Conservation (phyloP, 495 filamentous ascomycete species). For the Aspergillus panamensis region DNA sequence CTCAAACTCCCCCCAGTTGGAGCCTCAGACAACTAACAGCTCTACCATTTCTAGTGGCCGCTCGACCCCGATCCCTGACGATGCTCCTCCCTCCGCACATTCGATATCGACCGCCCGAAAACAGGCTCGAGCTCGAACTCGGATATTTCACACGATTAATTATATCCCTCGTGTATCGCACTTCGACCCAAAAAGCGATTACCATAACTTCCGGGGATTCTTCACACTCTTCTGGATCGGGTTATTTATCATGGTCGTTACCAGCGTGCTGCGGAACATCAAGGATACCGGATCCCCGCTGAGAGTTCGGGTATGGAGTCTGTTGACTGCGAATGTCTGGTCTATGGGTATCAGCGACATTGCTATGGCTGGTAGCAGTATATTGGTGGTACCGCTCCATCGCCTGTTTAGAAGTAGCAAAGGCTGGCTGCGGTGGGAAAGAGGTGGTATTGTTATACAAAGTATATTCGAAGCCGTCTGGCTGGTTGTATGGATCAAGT, state of each 20-base stretch:
- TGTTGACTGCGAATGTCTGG: constrained; percentile 84
- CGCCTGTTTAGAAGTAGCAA: constrained; percentile 53
- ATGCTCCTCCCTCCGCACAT: constrained; percentile 85
- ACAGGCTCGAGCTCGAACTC: constrained; percentile 77
- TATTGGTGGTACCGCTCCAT: constrained; percentile 70
- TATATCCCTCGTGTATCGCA: constrained; percentile 92
- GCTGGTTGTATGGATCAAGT: constrained; percentile 80
- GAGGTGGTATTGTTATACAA: constrained; percentile 73
- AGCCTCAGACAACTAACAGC: background rate
- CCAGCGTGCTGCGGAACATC: constrained; percentile 82
- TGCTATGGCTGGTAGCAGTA: constrained; percentile 76
- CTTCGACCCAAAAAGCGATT: constrained; percentile 89
- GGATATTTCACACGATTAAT: constrained; percentile 93
- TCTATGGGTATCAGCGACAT: constrained; percentile 80
- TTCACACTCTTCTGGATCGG: constrained; percentile 98
- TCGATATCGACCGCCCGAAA: constrained; percentile 81
- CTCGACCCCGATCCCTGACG: constrained; percentile 83
- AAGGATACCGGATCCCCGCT: constrained; percentile 90
- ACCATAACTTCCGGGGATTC: constrained; percentile 93
- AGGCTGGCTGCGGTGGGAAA: constrained; percentile 66
- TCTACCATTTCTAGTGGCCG: constrained; percentile 56
- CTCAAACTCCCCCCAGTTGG: background rate
- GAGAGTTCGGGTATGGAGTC: constrained; percentile 75
- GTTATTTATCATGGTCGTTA: constrained; percentile 93
- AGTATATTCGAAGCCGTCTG: constrained; percentile 76